Base-by-base conservation (phyloP, 768 basidiomycete genomes). In the Wakefieldia striispora region DNA sequence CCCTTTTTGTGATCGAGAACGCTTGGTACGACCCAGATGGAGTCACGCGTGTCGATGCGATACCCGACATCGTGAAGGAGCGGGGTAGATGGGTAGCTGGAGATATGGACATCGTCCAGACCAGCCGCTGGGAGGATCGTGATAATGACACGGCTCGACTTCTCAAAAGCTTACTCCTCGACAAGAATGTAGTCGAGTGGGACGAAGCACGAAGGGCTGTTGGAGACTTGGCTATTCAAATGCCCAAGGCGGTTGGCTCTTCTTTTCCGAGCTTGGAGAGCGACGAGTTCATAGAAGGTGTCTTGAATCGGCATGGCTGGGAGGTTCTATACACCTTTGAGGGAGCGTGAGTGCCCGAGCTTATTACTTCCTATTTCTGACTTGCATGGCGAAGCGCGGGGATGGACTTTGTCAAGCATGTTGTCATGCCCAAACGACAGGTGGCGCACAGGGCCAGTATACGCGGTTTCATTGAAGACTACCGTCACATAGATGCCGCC, bases 401-500 rank as follows among this genome's bases (percentile, higher is more conserved):
- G 26, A 69, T 72, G 71, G 74, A 73, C 34, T 70, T 62, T 27
- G 63, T 71, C 23, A 73, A 74, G 48, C 67, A 69, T 21, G 70
- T 75, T 27, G 67, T 70, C 1, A 48, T 62, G 24, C 67, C 71
- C 17, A 61, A 64, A 26, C 61, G 54, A 33, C 68, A 75, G 50
- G 68, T 73, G 37, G 67, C 54, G 3, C 60, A 50, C 14, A 65
- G 64, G 35, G 50, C 59, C 37, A 60, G 60, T n/a, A 59, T 76
- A 41, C 66, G 64, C 17, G 72, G 74, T 11, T 68, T 70, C 29
- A 26, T 59, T 17, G 75, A 76, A 17, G 73, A 75, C 38, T 76
- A 64, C 44, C 47, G 40, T 16, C 45, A 63, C 31, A 33, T 67
- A 19, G 56, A 64, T 20, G 64, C 67, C 14, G 69, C 74, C 40